Percentiles rank a stretch among this genome's conserved stretches.
Evolutionary conservation across 495 filamentous ascomycete genomes (phyloP).

Genomic region (Lentithecium fluviatile): DNA sequence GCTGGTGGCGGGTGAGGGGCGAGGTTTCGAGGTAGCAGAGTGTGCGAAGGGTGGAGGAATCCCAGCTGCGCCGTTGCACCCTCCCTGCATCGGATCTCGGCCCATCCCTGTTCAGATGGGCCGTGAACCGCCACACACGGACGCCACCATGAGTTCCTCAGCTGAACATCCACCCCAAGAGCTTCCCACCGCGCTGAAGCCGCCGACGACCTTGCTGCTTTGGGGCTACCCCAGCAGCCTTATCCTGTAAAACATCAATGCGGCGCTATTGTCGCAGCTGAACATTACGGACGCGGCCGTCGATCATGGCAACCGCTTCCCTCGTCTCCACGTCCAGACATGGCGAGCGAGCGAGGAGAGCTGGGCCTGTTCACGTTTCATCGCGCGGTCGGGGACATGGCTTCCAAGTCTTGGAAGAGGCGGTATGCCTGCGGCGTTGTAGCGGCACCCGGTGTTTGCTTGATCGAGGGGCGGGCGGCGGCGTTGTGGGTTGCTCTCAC

Average conservation of each 20-base stretch:
- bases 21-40: neutral
- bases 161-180: slow-evolving; percentile 28
- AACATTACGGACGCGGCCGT: slow-evolving; percentile 23
- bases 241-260: slow-evolving; percentile 25
- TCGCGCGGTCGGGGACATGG: slow-evolving; percentile 3
- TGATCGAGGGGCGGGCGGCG: slow-evolving; percentile 15
- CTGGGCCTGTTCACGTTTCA: slow-evolving; percentile 21
- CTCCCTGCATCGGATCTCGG: slow-evolving; percentile 7
- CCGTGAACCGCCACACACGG: neutral
- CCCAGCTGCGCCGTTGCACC: slow-evolving; percentile 23
- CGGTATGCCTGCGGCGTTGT: slow-evolving; percentile 14
- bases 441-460: neutral
- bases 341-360: slow-evolving; percentile 15
- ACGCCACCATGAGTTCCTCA: slow-evolving; percentile 23
- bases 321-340: neutral
- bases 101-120: neutral
- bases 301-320: slow-evolving; percentile 28
- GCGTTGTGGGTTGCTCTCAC: neutral
- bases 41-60: neutral
- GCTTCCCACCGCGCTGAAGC: slow-evolving; percentile 23
- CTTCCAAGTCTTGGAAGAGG: slow-evolving; percentile 12
- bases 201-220: slow-evolving; percentile 15
- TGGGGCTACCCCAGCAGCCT: slow-evolving; percentile 30
- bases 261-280: slow-evolving; percentile 28
- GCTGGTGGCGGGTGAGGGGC: neutral